Evolutionary conservation across 257 asterid species (phyloP), one percentile per base, ranked within the genome.

Genomic region (Coffea eugenioides): DNA sequence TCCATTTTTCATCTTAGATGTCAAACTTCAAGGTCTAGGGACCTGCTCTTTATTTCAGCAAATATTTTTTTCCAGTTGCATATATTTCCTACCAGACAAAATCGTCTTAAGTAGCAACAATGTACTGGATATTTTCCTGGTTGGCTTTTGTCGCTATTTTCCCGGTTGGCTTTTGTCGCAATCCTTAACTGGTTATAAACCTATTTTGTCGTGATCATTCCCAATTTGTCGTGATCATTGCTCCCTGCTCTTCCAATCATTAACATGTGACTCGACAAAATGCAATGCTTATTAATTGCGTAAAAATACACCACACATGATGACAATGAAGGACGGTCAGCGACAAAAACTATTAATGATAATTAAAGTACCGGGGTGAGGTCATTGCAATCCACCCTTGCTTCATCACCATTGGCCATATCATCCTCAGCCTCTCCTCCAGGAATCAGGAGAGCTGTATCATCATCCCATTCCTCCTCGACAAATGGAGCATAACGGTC

Each of bases 381-480:
- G 75, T 83, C 86, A 41, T 89, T 84, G 87, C 87, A 80, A 74
- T 81, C 91, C 0, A 76, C 88, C 62, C 84, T 91, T 16, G 86
- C 86, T 41, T 91, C 98, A 83, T 93, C 97, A 66, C 92, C 94
- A 87, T 87, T 93, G 75, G 88, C 89, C 82, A 80, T 84, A 15
- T 92, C 97, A 85, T 90, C 97, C 61, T 92, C 99, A 0, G 85
- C 89, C 48, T 91, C 96, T 15, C 83, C 97, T 5, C 97, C 96
- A 5, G 97, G 94, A 76, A 93, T 82, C 78, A 92, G 49, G 36
- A 90, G 86, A 2, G 85, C 61, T 13, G 89, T 81, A 74, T 88
- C 93, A 65, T 95, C 94, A 77, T 92, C 93, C 99, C 99, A 95
- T 80, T 95, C 99, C 87, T 95, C 99, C 81, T 95, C 99, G 34